These are phyloP conservation scores for Aspergillus wentii DNA, from an alignment of 495 filamentous ascomycete species.

Conservation along the genomic window DNA sequence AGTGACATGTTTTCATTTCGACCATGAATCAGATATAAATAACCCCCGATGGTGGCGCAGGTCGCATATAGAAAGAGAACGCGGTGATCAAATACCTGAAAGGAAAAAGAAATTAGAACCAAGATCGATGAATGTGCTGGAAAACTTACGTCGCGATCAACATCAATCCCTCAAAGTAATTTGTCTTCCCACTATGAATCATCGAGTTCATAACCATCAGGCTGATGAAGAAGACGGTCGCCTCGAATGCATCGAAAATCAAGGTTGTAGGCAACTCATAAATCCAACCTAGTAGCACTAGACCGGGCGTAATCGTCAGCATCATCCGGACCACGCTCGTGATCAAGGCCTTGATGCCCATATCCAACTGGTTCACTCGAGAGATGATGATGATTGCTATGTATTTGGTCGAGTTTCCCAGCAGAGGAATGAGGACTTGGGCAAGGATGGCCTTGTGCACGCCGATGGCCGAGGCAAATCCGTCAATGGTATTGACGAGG, in stretches of 20 bases:
- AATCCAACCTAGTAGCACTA: conserved; percentile 35
- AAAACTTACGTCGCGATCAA: conserved; percentile 20
- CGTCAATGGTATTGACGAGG: conserved; percentile 21
- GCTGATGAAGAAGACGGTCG: conserved; percentile 26
- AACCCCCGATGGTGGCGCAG: background rate
- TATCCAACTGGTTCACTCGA: conserved; percentile 16
- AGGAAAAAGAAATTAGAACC: background rate
- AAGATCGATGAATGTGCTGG: background rate
- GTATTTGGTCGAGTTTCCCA: conserved; percentile 22
- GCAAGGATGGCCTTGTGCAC: conserved; percentile 18
- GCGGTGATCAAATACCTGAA: conserved; percentile 11
- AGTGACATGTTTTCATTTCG: too few relatives aligned
- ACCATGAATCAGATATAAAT: conserved; percentile 1
- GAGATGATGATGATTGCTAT: conserved; percentile 13
- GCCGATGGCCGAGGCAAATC: conserved; percentile 6
- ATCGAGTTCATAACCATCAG: conserved; percentile 28
- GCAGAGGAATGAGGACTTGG: conserved; percentile 18
- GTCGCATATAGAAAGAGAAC: conserved; percentile 13
- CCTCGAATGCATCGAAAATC: conserved; percentile 31
- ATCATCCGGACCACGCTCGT: conserved; percentile 21
- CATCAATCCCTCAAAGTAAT: conserved; percentile 47
- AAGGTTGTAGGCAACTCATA: conserved; percentile 25
- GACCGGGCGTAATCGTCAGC: conserved; percentile 29
- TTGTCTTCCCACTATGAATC: conserved; percentile 64
- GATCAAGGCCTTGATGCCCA: conserved; percentile 19